Percentiles rank a stretch among this genome's conserved stretches.
Conservation (phyloP, 306 rosid species). For the Sindora glabra region DNA sequence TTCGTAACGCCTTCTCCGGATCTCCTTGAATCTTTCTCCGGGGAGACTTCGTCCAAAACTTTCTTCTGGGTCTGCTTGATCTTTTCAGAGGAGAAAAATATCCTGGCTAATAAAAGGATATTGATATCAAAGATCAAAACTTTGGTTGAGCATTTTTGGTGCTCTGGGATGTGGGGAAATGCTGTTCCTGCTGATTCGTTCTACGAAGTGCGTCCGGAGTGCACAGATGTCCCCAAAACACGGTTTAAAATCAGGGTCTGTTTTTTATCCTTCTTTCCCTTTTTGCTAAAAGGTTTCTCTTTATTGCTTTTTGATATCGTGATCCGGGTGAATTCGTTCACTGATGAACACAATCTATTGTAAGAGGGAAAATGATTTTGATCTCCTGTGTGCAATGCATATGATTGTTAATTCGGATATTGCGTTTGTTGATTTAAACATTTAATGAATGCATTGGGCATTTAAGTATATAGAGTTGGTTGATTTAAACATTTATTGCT, state of each 20-base stretch:
- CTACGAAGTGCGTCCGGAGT: slow-evolving; percentile 81
- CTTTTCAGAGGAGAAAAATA: slow-evolving; percentile 35
- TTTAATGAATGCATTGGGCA: neutral
- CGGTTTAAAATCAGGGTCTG: slow-evolving; percentile 81
- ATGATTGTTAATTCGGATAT: too few relatives aligned
- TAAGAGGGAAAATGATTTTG: neutral
- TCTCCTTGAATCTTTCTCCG: slow-evolving; percentile 28
- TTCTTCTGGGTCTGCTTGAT: slow-evolving; percentile 34
- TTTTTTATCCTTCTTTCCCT: neutral
- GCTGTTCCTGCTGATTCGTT: slow-evolving; percentile 90
- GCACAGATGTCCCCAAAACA: slow-evolving; percentile 87
- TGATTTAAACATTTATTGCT: too few relatives aligned
- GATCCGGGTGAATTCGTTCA: neutral
- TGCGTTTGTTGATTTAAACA: too few relatives aligned
- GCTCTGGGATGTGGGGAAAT: slow-evolving; percentile 76
- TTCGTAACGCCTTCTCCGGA: slow-evolving; percentile 36
- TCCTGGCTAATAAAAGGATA: slow-evolving; percentile 3
- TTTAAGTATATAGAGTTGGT: neutral
- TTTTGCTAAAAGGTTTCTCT: neutral
- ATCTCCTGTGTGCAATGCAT: neutral
- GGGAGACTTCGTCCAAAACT: slow-evolving; percentile 5
- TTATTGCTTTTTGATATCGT: neutral
- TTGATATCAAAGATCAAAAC: neutral
- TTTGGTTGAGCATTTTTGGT: neutral
- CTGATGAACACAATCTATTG: too few relatives aligned